Evolutionary conservation across 2,329 filamentous ascomycete species (phyloP).

Genomic region (Helicocarpus griseus): DNA sequence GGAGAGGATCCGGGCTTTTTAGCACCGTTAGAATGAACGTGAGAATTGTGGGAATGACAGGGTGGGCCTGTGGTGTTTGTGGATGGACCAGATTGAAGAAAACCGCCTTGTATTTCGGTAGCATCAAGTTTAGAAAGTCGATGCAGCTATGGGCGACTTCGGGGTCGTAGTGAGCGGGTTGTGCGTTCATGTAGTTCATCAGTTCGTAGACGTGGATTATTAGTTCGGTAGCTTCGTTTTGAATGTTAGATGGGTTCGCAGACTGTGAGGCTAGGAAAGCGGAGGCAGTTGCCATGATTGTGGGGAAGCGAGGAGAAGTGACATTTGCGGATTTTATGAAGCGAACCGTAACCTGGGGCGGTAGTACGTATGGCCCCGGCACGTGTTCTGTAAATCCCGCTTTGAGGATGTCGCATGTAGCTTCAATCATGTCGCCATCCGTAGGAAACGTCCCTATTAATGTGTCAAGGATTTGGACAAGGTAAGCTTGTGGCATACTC

Average conservation of each 20-base stretch:
- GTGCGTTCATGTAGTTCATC: slow-evolving; percentile 28
- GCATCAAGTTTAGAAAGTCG: slow-evolving; percentile 34
- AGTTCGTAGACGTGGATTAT: slow-evolving; percentile 31
- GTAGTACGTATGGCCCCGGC: slow-evolving; percentile 35
- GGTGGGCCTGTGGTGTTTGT: slow-evolving; percentile 15
- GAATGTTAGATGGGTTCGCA: slow-evolving; percentile 25
- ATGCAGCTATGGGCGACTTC: slow-evolving; percentile 36
- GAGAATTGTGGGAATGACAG: slow-evolving; percentile 26
- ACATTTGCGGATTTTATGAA: slow-evolving; percentile 32
- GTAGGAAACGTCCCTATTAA: slow-evolving; percentile 31
- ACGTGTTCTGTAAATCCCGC: slow-evolving; percentile 35
- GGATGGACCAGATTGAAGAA: slow-evolving; percentile 26
- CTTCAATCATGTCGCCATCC: slow-evolving; percentile 35
- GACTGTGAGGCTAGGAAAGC: slow-evolving; percentile 36
- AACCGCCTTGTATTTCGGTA: slow-evolving; percentile 31
- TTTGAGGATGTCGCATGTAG: slow-evolving; percentile 37
- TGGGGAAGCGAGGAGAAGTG: slow-evolving; percentile 15
- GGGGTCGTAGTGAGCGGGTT: slow-evolving; percentile 28
- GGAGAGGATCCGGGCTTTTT: slow-evolving; percentile 33
- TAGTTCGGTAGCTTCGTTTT: slow-evolving; percentile 24
- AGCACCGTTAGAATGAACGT: slow-evolving; percentile 33
- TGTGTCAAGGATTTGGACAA: slow-evolving; percentile 32
- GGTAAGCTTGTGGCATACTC: slow-evolving; percentile 22
- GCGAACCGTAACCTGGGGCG: slow-evolving; percentile 29
- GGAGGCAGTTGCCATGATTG: slow-evolving; percentile 37